A percentile compares a stretch with the other conserved stretches of the same genome.
Evolutionary conservation across 768 basidiomycete species (phyloP).

Genomic region (Hericium coralloides): DNA sequence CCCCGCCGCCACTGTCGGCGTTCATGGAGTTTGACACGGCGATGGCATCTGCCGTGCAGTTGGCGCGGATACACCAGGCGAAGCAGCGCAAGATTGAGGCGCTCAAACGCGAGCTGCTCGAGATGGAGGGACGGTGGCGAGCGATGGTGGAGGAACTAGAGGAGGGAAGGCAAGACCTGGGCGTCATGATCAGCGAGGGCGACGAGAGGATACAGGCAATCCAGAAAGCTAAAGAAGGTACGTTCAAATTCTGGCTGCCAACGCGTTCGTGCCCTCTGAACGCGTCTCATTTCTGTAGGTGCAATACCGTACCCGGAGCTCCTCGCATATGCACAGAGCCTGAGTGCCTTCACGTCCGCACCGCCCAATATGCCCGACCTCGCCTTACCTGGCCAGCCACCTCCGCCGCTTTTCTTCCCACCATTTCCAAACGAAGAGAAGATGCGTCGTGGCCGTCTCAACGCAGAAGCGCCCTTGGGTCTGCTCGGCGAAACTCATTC

Average conservation of each 20-base stretch:
- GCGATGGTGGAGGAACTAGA: slow-evolving; percentile 59
- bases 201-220: slow-evolving; percentile 63
- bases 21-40: slow-evolving; percentile 57
- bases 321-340: slow-evolving; percentile 75
- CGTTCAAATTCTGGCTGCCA: slow-evolving; percentile 10
- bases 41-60: slow-evolving; percentile 55
- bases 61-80: slow-evolving; percentile 64
- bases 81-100: slow-evolving; percentile 68
- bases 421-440: slow-evolving; percentile 90
- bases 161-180: slow-evolving; percentile 58
- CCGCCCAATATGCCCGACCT: slow-evolving; percentile 83
- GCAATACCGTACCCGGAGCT: slow-evolving; percentile 78
- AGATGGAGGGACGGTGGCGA: slow-evolving; percentile 58
- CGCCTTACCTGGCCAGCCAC: slow-evolving; percentile 58
- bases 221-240: slow-evolving; percentile 64
- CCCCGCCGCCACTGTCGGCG: slow-evolving; percentile 43
- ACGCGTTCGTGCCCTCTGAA: neutral
- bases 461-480: slow-evolving; percentile 72
- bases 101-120: slow-evolving; percentile 62
- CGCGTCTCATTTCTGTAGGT: slow-evolving; percentile 29
- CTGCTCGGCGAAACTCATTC: slow-evolving; percentile 74
- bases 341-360: slow-evolving; percentile 81
- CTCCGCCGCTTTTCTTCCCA: slow-evolving; percentile 77
- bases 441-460: slow-evolving; percentile 76
- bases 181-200: slow-evolving; percentile 65